Evolutionary conservation across 352 stramenopile genomes (phyloP).

Genomic region (Thraustochytrium striatum): DNA sequence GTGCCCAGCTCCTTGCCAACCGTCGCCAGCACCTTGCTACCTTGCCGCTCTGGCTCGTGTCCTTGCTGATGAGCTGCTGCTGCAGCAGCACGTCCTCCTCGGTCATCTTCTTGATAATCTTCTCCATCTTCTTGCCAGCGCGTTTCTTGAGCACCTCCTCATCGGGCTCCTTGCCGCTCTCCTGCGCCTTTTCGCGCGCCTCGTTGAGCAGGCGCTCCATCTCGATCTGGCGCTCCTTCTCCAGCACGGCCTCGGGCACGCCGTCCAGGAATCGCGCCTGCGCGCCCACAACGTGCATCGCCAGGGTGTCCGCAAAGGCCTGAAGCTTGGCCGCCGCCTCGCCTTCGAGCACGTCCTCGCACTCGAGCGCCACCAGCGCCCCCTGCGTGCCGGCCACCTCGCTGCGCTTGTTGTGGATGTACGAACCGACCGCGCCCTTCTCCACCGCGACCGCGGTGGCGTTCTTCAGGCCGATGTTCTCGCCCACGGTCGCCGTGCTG

Average conservation of each 20-base stretch:
- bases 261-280: conserved; percentile 35
- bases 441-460: conserved; percentile 52
- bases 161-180: conserved; percentile 9
- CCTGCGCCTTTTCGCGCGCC: conserved; percentile 9
- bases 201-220: conserved; percentile 29
- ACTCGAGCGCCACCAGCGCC: conserved; percentile 82
- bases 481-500: conserved; percentile 52
- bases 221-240: conserved; percentile 45
- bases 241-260: conserved; percentile 1
- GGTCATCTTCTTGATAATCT: conserved; percentile 39
- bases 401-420: conserved; percentile 70
- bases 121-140: conserved; percentile 39
- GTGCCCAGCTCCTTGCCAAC: background rate
- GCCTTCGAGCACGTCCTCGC: conserved; percentile 57
- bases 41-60: conserved; percentile 9
- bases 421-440: conserved; percentile 58
- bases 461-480: conserved; percentile 63
- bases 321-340: conserved; percentile 56
- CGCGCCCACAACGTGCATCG: conserved; percentile 29
- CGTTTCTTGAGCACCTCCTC: conserved; percentile 11
- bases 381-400: conserved; percentile 69
- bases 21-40: background rate
- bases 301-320: conserved; percentile 25
- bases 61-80: conserved; percentile 15
- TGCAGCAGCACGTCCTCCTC: conserved; percentile 41